Percentiles rank a stretch among this genome's conserved stretches.
These are phyloP conservation scores for Craspedostauros australis DNA, from an alignment of 108 stramenopile genomes.

Conservation along the genomic window DNA sequence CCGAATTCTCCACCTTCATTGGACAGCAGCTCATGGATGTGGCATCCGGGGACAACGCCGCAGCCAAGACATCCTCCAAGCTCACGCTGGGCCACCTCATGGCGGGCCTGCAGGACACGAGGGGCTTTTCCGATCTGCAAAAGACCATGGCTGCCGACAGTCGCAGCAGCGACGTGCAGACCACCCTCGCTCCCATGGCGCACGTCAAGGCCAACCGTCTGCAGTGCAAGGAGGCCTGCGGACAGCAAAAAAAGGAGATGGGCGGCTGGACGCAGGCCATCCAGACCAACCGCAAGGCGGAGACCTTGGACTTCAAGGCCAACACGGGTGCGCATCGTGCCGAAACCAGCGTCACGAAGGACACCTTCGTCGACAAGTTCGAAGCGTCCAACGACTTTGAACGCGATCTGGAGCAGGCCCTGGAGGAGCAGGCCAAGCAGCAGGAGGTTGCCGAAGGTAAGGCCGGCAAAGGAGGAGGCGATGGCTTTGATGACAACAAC, in stretches of 20 bases:
- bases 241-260: slow-evolving; percentile 62
- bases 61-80: too few relatives aligned
- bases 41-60: too few relatives aligned
- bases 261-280: slow-evolving; percentile 77
- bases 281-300: slow-evolving; percentile 85
- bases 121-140: slow-evolving; percentile 76
- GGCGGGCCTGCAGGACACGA: slow-evolving; percentile 73
- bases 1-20: too few relatives aligned
- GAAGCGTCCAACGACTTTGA: slow-evolving; percentile 89
- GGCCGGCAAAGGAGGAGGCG: too few relatives aligned
- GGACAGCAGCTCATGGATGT: too few relatives aligned
- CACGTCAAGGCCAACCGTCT: slow-evolving; percentile 74
- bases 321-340: slow-evolving; percentile 46
- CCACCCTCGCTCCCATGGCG: slow-evolving; percentile 61
- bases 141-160: too few relatives aligned
- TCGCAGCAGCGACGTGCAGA: slow-evolving; percentile 16
- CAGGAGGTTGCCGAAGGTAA: slow-evolving; percentile 71
- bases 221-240: slow-evolving; percentile 84
- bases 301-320: slow-evolving; percentile 88
- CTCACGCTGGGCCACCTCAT: slow-evolving; percentile 84
- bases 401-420: slow-evolving; percentile 75
- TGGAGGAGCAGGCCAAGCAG: slow-evolving; percentile 80
- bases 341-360: slow-evolving; percentile 47
- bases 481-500: too few relatives aligned
- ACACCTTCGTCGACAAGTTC: slow-evolving; percentile 76